Evolutionary conservation across 2,329 filamentous ascomycete genomes (phyloP), one percentile per base, ranked within the genome.

Genomic region (Aspergillus fumigatus): DNA sequence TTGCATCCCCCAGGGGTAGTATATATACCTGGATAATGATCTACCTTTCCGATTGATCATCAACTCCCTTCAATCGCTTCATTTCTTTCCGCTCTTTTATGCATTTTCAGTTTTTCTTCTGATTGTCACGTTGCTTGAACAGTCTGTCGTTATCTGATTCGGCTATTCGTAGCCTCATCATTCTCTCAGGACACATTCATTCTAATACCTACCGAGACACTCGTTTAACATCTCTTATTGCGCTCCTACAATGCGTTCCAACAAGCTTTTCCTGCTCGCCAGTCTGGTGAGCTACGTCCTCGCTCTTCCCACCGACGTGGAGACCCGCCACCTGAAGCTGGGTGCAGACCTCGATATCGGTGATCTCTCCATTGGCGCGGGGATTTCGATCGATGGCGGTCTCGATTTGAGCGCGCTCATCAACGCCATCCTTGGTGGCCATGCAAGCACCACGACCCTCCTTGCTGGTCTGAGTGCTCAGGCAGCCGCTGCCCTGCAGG

Each of bases 401-500:
- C 43, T 62, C 8, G 67, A 68, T 43, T 48, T 72, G 41, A 53
- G 62, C 23, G 48, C 51, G n/a, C 52, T 70, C 38, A 52, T 72
- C 35, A 49, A 55, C 25, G 35, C 57, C 43, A 58, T 73, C 54
- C 64, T 72, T 54, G 61, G 59, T 47, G 64, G 59, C 23, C 52
- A 62, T 19, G 50, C 59, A 26, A 59, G 55, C 52, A 60, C 65
- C 14, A 56, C 40, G 19, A 54, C 57, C 17, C 40, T 70, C 50
- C 63, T 74, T 53, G 55, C 48, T 59, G 70, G 68, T 29, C 64
- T 75, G 53, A 66, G 60, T 51, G 67, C 70, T 40, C 58, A 67
- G 53, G 72, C 63, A 59, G 72, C 71, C 51, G 72, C 71, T 27
- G 72, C 72, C 52, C 67, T 74, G 19, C 59, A 68, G 52, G 70